Conservation (phyloP, 768 basidiomycete genomes). For the Pleurotus platypus region DNA sequence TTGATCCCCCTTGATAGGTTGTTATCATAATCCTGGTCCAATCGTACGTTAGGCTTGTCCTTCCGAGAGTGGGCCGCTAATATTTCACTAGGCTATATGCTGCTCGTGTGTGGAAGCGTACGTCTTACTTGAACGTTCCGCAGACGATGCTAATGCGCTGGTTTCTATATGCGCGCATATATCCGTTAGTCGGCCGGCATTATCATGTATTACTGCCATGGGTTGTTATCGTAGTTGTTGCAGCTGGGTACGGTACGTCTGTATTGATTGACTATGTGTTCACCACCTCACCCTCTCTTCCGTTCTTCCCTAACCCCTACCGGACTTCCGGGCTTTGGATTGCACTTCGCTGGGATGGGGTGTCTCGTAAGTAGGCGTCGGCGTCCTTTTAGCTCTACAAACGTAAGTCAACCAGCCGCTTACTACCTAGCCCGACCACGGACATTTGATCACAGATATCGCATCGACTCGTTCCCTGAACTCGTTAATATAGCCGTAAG, state of each 20-base stretch:
- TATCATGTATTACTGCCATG: constrained; percentile 7
- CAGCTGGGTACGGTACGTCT: background rate
- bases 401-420: background rate
- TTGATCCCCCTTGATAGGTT: constrained; percentile 12
- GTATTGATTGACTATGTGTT: background rate
- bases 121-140: constrained; percentile 3
- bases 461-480: background rate
- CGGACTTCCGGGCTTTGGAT: too few species aligned
- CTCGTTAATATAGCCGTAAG: background rate
- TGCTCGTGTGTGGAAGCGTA: constrained; percentile 26
- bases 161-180: background rate
- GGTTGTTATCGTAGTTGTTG: constrained; percentile 4
- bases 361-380: background rate
- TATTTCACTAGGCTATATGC: constrained; percentile 19
- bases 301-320: too few species aligned
- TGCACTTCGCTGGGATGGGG: too few species aligned
- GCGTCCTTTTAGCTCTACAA: background rate
- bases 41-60: constrained; percentile 11
- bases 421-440: too few species aligned
- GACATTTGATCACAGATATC: background rate
- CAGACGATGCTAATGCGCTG: too few species aligned
- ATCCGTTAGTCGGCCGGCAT: constrained; percentile 4
- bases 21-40: constrained; percentile 24
- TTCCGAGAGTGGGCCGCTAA: background rate
- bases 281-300: too few species aligned